phyloP scores from a whole-genome alignment of 352 stramenopile species.

The Thraustotheca clavata region DNA sequence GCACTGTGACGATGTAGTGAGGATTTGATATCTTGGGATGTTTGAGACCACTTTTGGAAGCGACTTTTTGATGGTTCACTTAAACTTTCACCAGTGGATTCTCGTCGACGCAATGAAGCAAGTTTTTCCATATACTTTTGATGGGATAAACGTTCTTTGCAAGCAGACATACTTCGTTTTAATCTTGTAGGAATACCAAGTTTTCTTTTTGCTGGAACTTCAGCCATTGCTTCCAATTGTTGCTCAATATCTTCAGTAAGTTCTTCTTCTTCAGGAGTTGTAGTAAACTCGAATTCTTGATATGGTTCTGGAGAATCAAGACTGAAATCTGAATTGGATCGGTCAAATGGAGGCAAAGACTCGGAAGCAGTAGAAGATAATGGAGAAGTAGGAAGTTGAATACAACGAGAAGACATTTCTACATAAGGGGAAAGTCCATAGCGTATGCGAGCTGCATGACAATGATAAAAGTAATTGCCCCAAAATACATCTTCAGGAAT shows the following conservation, averaged over 20 bases:
- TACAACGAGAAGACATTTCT: not conserved
- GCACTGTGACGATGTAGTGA: not conserved
- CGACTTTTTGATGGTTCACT: not conserved
- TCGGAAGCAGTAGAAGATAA: not conserved
- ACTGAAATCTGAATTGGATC: not conserved
- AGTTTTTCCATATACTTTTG: slow-evolving; percentile 8
- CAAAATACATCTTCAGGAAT: slow-evolving; percentile 20
- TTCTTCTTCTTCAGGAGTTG: not conserved
- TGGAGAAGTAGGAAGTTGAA: not conserved
- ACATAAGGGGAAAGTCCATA: slow-evolving; percentile 19
- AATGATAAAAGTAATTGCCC: slow-evolving; percentile 22
- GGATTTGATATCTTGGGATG: not conserved
- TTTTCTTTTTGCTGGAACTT: not conserved
- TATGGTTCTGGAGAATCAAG: not conserved
- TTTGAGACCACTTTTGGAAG: not conserved
- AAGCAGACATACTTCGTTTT: not conserved
- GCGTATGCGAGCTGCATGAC: slow-evolving; percentile 5
- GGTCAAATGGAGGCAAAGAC: not conserved
- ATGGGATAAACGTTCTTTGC: not conserved
- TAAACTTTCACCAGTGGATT: not conserved
- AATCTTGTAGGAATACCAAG: not conserved
- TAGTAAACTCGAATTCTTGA: not conserved
- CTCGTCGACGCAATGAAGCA: not conserved
- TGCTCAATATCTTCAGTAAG: not conserved
- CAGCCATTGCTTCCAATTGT: too few species aligned